A percentile compares a stretch with the other conserved stretches of the same genome.
Evolutionary conservation across 192 early-diverging fungal species (phyloP).

Genomic region (Helicostylum pulchrum): DNA sequence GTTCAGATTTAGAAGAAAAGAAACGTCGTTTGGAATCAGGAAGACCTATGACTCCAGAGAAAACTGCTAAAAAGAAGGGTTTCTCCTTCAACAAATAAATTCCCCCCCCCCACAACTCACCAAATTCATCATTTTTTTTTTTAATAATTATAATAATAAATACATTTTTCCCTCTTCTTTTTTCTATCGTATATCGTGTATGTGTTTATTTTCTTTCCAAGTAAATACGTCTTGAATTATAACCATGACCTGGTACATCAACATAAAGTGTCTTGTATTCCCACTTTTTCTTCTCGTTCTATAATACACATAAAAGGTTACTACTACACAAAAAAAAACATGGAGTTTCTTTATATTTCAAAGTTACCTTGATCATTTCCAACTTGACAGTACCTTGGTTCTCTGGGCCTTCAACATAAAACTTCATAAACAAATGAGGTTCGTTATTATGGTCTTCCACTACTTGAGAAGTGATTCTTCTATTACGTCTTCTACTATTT

Average conservation of each 20-base stretch:
- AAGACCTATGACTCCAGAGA: slow-evolving; percentile 73
- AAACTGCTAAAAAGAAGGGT: slow-evolving; percentile 64
- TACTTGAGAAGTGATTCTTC: slow-evolving; percentile 39
- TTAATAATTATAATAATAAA: neutral
- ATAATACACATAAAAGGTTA: neutral
- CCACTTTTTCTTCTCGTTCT: slow-evolving; percentile 42
- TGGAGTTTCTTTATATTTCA: no score
- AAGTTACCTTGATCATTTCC: slow-evolving; percentile 50
- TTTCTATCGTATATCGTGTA: neutral
- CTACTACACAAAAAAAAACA: no score
- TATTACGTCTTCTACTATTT: slow-evolving; percentile 18
- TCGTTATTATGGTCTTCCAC: slow-evolving; percentile 43
- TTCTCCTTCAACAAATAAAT: slow-evolving; percentile 63
- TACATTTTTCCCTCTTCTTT: neutral
- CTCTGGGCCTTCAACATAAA: slow-evolving; percentile 52
- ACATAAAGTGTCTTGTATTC: slow-evolving; percentile 50
- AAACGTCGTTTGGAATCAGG: slow-evolving; percentile 81
- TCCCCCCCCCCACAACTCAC: neutral
- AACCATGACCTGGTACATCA: slow-evolving; percentile 50
- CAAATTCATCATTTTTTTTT: neutral
- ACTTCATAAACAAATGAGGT: slow-evolving; percentile 49
- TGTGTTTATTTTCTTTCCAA: slow-evolving; percentile 23
- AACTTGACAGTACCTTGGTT: slow-evolving; percentile 46
- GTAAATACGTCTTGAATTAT: slow-evolving; percentile 40
- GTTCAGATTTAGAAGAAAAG: slow-evolving; percentile 94